Base-by-base conservation (phyloP, 129 eudicot genomes). In the Rutidosis leptorrhynchoides region DNA sequence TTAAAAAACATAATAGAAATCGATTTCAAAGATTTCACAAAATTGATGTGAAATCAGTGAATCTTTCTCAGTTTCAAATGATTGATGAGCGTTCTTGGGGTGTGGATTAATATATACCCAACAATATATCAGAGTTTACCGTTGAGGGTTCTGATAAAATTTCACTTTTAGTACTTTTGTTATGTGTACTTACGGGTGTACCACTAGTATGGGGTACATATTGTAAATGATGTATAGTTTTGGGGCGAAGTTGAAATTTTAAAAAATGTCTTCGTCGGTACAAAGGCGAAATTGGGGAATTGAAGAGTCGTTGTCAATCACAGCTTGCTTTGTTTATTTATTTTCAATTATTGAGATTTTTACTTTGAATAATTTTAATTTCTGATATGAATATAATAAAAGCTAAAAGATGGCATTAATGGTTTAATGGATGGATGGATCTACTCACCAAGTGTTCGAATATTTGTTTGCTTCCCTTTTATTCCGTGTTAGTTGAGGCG, bases 71-170 rank as follows among this genome's bases (percentile, higher is more conserved):
- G 15, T 60, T 60, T 32, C 10, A 60, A 60, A n/a, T 60, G 43
- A 60, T 60, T 60, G 65, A n/a, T 30, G 60, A 55, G 60, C 60
- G 48, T 60, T 60, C 37, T 59, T 32, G 65, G 65, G 11, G 6
- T 60, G 25, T 23, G 65, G 45, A 60, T 32, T 29, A 33, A 60
- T 60, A 60, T 29, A 60, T 32, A 60, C 65, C 65, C 24, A 23
- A 23, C 28, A 55, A 55, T 54, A 54, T 55, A 55, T 21, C 55
- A 60, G 43, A 60, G 65, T 60, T 60, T 60, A 60, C 65, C 65
- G 65, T 60, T 60, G 65, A 60, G 65, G 65, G 46, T 60, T 60
- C 45, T 32, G 12, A 3, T 16, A 0, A 8, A 30, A 32, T n/a
- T 60, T 60, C 7, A 42, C 20, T 3, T 29, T 32, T 19, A 32